Base-by-base conservation (phyloP, 2,329 filamentous ascomycete species). In the Aspergillus tubingensis region DNA sequence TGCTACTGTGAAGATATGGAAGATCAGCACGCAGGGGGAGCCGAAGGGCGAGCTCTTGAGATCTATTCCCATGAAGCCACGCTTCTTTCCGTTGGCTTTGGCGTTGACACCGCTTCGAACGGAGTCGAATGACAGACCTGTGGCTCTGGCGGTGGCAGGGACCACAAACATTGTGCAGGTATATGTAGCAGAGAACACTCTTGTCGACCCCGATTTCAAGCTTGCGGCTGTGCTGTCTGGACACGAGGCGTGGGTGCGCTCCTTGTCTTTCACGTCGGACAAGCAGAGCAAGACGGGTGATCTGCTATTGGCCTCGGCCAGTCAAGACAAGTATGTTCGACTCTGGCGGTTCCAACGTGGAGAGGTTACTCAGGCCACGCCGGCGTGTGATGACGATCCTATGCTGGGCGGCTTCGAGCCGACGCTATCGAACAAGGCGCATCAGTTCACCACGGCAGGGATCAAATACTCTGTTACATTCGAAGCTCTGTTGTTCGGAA, bases 301-400 rank as follows among this genome's bases (percentile, higher is more conserved):
- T 72, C 74, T 96, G 3, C 78, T 98, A 21, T 83, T 99, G 19
- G 92, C 94, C 0, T 98, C 94, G 10, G 93, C 93, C 21, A 98
- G 94, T 73, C 95, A 99, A 75, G 95, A 99, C 77, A 97, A 96
- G 78, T 99, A 98, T 70, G 89, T 98, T 61, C 90, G 95, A 43
- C 84, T 99, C 38, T 99, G 95, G 95, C 87, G 93, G 60, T 79
- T 99, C 38, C 90, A 91, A 65, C 81, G 85, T 62, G 91, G 91
- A 36, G 84, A 84, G 60, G 85, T 88, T 36, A 77, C 90, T 1
- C 87, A 88, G 1, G 78, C 82, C 0, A 80, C 83, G 7, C 60
- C 65, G 2, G 64, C 67, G 39, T 72, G 72, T 57, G 69, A 73
- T n/a, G 71, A 74, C 6, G 77, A 77, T 54, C 65, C 72, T 39